phyloP scores from a whole-genome alignment of 2,329 filamentous ascomycete species.

The Fusarium zealandicum region DNA sequence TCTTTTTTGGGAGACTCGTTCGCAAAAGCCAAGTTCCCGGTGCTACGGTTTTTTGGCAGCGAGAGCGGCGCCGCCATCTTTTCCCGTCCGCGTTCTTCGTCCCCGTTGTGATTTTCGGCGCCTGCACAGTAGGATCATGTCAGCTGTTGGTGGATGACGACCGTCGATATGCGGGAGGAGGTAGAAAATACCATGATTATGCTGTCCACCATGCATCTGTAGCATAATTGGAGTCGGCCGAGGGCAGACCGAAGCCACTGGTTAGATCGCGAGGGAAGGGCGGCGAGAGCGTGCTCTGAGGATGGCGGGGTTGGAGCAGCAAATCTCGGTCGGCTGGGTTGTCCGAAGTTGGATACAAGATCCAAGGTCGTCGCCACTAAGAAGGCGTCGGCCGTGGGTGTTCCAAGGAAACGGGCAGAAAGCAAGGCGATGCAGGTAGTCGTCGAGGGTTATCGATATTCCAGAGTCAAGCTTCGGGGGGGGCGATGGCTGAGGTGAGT shows the following conservation, averaged over 20 bases:
- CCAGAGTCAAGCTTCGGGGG: constrained; percentile 23
- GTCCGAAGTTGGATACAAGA: constrained; percentile 21
- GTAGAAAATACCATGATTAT: constrained; percentile 49
- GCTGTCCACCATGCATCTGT: constrained; percentile 53
- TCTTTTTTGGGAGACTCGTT: constrained; percentile 56
- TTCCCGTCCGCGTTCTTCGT: constrained; percentile 52
- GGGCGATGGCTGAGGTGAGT: constrained; percentile 18
- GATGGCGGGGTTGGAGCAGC: constrained; percentile 39
- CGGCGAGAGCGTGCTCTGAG: constrained; percentile 25
- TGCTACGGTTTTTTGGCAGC: constrained; percentile 70
- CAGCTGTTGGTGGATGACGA: constrained; percentile 30
- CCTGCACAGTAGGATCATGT: constrained; percentile 38
- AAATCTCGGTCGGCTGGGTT: constrained; percentile 38
- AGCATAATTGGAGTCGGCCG: constrained; percentile 51
- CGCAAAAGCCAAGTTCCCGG: constrained; percentile 64
- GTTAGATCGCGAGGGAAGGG: constrained; percentile 28
- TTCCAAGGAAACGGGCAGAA: background rate
- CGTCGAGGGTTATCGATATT: constrained; percentile 26
- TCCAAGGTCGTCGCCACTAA: constrained; percentile 22
- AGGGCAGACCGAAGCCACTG: constrained; percentile 31
- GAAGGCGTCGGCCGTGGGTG: background rate
- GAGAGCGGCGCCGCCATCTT: constrained; percentile 57
- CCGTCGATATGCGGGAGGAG: constrained; percentile 7
- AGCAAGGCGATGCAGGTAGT: constrained; percentile 2
- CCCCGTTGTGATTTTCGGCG: constrained; percentile 44